Conservation (phyloP, 805 yeast species). For the Candida bentonensis region DNA sequence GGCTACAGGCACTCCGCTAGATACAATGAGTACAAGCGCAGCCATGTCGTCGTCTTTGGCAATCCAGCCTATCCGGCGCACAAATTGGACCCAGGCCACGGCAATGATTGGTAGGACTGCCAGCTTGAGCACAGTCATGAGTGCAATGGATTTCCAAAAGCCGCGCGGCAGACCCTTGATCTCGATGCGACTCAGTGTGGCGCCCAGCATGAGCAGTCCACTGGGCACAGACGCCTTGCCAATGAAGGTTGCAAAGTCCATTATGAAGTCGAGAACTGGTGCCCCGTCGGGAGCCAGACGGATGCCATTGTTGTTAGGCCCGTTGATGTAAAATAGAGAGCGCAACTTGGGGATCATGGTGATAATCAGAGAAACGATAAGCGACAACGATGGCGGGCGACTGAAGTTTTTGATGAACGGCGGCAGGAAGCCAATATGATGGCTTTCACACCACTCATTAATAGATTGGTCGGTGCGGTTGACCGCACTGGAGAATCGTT, state of each 20-base stretch:
- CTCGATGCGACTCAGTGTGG: slow-evolving; percentile 67
- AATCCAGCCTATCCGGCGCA: slow-evolving; percentile 51
- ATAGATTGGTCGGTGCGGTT: not conserved
- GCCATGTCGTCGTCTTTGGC: slow-evolving; percentile 41
- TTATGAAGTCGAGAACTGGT: slow-evolving; percentile 74
- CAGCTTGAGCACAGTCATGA: slow-evolving; percentile 43
- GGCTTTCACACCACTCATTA: not conserved
- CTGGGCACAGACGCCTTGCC: slow-evolving; percentile 84
- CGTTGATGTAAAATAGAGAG: slow-evolving; percentile 46
- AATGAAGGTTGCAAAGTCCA: slow-evolving; percentile 67
- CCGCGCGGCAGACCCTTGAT: slow-evolving; percentile 50
- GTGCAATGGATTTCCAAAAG: slow-evolving; percentile 45
- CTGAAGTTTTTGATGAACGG: slow-evolving; percentile 29
- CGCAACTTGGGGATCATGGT: slow-evolving; percentile 83
- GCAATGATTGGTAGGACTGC: slow-evolving; percentile 73
- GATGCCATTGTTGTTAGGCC: slow-evolving; percentile 32
- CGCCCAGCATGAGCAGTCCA: slow-evolving; percentile 73
- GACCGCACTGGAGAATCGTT: not conserved
- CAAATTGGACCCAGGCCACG: slow-evolving; percentile 46
- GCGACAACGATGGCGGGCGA: slow-evolving; percentile 60
- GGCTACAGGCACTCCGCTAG: slow-evolving; percentile 75
- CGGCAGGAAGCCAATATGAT: not conserved
- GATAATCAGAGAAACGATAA: slow-evolving; percentile 49
- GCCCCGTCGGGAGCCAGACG: slow-evolving; percentile 70
- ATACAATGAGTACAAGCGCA: slow-evolving; percentile 58